Evolutionary conservation across 768 basidiomycete genomes (phyloP).

Genomic region (Cubamyces sp.): DNA sequence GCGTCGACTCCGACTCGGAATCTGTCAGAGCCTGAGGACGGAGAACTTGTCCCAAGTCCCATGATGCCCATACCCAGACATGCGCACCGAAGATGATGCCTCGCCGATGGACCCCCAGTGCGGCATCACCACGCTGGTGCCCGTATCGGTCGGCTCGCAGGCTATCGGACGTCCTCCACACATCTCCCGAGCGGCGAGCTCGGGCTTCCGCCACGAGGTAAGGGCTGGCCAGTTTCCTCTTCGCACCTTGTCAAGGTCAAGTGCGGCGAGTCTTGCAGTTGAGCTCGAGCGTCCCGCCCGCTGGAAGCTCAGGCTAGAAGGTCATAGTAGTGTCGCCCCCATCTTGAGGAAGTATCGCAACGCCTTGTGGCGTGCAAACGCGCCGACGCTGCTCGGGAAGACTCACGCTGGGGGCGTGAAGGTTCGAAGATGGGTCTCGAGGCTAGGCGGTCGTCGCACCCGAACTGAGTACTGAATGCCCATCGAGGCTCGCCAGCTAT

Average conservation of each 20-base stretch:
- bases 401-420: background rate
- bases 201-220: background rate
- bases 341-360: no score
- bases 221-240: background rate
- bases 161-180: background rate
- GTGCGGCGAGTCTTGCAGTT: no score
- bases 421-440: background rate
- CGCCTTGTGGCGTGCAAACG: no score
- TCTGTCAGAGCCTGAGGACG: no score
- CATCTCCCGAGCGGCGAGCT: background rate
- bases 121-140: background rate
- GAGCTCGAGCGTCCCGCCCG: no score
- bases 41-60: no score
- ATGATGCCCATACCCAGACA: background rate
- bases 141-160: constrained; percentile 5
- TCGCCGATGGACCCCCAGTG: background rate
- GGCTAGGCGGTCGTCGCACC: background rate
- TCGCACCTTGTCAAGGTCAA: no score
- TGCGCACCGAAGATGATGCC: background rate
- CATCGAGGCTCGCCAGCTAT: background rate
- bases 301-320: no score
- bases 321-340: no score
- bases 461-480: no score
- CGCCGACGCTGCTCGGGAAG: no score
- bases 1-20: no score